These are phyloP conservation scores for Candida quercuum DNA, from an alignment of 805 yeast genomes.

Conservation along the genomic window DNA sequence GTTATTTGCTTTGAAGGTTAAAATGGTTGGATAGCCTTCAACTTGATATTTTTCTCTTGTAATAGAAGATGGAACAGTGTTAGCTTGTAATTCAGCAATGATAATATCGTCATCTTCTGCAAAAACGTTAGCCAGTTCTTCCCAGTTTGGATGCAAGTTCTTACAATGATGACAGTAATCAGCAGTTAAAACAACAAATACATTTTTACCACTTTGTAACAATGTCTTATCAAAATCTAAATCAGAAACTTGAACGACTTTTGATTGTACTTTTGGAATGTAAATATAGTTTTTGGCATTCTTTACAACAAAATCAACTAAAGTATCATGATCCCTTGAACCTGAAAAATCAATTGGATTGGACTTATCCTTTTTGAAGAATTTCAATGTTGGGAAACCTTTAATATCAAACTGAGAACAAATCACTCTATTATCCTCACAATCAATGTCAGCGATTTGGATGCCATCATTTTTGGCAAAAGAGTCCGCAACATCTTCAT, in stretches of 20 bases:
- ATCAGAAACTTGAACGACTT: conserved; percentile 22
- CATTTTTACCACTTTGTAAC: conserved; percentile 19
- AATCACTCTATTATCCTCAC: conserved; percentile 81
- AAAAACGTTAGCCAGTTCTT: conserved; percentile 38
- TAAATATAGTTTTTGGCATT: conserved; percentile 28
- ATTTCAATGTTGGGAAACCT: conserved; percentile 89
- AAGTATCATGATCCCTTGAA: conserved; percentile 62
- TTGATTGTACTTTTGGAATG: conserved; percentile 20
- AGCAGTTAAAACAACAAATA: conserved; percentile 38
- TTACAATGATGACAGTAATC: conserved; percentile 53
- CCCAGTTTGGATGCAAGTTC: conserved; percentile 42
- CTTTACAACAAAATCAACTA: conserved; percentile 60
- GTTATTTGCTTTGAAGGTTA: conserved; percentile 37
- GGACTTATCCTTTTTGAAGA: conserved; percentile 72
- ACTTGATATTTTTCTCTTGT: conserved; percentile 35
- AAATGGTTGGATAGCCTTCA: conserved; percentile 44
- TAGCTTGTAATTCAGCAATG: conserved; percentile 40
- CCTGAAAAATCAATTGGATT: conserved; percentile 63
- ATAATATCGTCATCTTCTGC: conserved; percentile 32
- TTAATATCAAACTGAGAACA: conserved; percentile 58
- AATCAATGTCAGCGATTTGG: conserved; percentile 81
- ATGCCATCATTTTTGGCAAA: conserved; percentile 53
- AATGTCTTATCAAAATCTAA: conserved; percentile 33
- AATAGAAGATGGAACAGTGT: conserved; percentile 38
- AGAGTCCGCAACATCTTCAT: conserved; percentile 75